Evolutionary conservation across 345 rosid species (phyloP).

Genomic region (Excoecaria cochinchinensis): DNA sequence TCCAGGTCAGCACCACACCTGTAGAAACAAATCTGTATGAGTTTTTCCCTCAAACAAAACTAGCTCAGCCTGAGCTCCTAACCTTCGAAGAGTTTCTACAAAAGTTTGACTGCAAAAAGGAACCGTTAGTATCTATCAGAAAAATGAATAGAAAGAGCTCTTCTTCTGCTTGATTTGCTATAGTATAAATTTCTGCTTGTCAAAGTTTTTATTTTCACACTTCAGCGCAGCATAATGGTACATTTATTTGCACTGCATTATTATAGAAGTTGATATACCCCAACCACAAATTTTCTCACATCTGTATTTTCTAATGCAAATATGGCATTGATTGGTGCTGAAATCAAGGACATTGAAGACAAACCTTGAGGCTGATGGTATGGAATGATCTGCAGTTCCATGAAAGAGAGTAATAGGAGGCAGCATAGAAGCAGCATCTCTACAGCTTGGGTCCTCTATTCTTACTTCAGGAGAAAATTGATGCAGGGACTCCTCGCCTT

Average conservation of each 20-base stretch:
- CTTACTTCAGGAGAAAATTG: constrained; percentile 33
- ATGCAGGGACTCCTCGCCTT: constrained; percentile 30
- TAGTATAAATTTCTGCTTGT: too few species aligned
- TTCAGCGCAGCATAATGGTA: not conserved
- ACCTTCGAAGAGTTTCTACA: constrained; percentile 20
- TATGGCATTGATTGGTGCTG: not conserved
- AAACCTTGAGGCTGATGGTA: constrained; percentile 32
- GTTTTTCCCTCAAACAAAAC: constrained; percentile 32
- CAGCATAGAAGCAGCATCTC: constrained; percentile 27
- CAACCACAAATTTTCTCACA: not conserved
- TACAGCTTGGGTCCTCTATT: constrained; percentile 22
- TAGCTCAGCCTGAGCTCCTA: constrained; percentile 25
- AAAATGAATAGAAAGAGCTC: too few species aligned
- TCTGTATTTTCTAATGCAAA: not conserved
- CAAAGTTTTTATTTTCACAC: not conserved
- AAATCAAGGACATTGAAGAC: not conserved
- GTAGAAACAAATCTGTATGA: constrained; percentile 37
- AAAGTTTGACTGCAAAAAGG: constrained; percentile 22
- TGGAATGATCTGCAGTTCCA: constrained; percentile 30
- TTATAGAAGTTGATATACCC: not conserved
- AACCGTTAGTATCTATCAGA: not conserved
- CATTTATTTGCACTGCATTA: not conserved
- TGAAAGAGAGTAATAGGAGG: constrained; percentile 34
- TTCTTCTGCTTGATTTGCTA: not conserved
- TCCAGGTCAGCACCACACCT: constrained; percentile 16